These are phyloP conservation scores for Lunularia cruciata DNA, from an alignment of 225 moss, liverwort and hornwort genomes.

Conservation along the genomic window DNA sequence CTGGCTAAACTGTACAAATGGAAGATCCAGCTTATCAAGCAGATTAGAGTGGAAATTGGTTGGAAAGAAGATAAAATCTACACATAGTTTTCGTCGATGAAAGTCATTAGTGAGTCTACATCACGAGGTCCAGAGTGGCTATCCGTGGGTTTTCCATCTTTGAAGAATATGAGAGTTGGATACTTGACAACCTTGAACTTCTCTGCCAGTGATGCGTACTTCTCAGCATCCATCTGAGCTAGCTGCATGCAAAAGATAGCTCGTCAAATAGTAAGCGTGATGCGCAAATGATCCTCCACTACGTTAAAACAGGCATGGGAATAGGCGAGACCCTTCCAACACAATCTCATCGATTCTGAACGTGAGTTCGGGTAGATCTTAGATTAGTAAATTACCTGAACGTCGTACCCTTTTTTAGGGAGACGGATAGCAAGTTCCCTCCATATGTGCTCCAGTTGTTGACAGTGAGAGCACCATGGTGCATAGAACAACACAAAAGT, in stretches of 20 bases:
- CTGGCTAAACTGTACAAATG: too few relatives aligned
- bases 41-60: too few relatives aligned
- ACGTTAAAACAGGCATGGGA: not conserved
- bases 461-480: slow-evolving; percentile 82
- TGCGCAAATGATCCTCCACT: not conserved
- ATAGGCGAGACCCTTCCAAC: too few relatives aligned
- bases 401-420: slow-evolving; percentile 50
- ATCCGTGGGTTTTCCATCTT: slow-evolving; percentile 48
- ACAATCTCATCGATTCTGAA: too few relatives aligned
- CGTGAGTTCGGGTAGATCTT: too few relatives aligned
- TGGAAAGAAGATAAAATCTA: too few relatives aligned
- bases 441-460: slow-evolving; percentile 72
- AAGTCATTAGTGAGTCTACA: slow-evolving; percentile 55
- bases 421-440: slow-evolving; percentile 55
- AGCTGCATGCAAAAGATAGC: slow-evolving; percentile 40
- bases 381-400: too few relatives aligned
- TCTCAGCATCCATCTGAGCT: slow-evolving; percentile 68
- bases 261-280: not conserved
- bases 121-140: slow-evolving; percentile 66
- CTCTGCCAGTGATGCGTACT: slow-evolving; percentile 55
- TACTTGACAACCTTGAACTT: slow-evolving; percentile 69
- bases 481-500: slow-evolving; percentile 91
- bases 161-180: slow-evolving; percentile 80
- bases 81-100: slow-evolving; percentile 54
- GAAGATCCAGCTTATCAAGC: too few relatives aligned